phyloP scores from a whole-genome alignment of 140 eudicot genomes.

The Flaveria floridana region DNA sequence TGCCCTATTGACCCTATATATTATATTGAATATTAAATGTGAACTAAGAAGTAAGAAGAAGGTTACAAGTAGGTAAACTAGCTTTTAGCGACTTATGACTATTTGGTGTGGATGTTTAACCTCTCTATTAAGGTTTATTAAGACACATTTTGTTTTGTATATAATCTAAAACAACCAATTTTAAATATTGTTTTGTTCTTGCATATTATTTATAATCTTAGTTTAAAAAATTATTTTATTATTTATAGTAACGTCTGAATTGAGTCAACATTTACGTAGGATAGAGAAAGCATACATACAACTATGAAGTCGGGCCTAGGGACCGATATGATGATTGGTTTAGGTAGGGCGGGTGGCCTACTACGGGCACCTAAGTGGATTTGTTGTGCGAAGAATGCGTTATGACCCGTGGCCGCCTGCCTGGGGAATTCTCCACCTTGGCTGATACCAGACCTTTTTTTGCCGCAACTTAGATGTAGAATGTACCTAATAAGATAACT shows the following conservation, averaged over 20 bases:
- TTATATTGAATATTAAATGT: neutral
- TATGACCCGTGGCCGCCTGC: too few species aligned
- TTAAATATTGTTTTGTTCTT: neutral
- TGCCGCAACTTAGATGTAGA: too few species aligned
- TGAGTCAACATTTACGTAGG: too few species aligned
- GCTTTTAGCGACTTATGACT: neutral
- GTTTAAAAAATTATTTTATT: neutral
- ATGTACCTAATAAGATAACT: too few species aligned
- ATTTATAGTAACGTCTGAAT: too few species aligned
- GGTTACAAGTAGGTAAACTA: slow-evolving; percentile 15
- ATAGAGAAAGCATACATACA: neutral
- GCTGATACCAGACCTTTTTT: too few species aligned
- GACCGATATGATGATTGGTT: too few species aligned
- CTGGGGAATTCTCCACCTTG: too few species aligned
- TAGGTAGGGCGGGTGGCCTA: too few species aligned
- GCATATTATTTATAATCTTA: neutral
- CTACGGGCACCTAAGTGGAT: too few species aligned
- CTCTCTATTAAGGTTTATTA: neutral
- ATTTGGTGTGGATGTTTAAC: slow-evolving; percentile 31
- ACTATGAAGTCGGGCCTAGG: neutral
- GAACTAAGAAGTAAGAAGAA: neutral
- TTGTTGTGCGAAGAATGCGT: too few species aligned
- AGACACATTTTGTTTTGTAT: neutral
- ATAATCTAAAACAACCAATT: slow-evolving; percentile 1
- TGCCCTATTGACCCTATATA: neutral